These are phyloP conservation scores for Salmacisia buchloeana DNA, from an alignment of 1,284 basidiomycete species.

Conservation along the genomic window DNA sequence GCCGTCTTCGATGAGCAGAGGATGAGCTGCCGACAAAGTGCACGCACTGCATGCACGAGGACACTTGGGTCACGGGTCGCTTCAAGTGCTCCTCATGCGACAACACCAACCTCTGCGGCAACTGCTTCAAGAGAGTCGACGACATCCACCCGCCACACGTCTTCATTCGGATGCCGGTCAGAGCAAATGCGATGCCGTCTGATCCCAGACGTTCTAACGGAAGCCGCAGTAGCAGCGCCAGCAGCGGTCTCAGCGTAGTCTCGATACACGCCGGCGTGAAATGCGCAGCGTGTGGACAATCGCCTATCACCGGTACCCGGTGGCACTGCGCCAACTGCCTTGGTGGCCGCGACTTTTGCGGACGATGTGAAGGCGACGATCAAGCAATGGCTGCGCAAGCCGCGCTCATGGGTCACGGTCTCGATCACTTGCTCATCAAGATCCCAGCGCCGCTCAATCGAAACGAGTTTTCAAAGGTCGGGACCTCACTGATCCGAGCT, in stretches of 20 bases:
- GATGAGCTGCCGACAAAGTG: not conserved
- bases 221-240: constrained; percentile 2
- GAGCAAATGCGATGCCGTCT: not conserved
- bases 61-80: not conserved
- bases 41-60: not conserved
- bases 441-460: constrained; percentile 5
- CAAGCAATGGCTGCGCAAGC: not conserved
- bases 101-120: constrained; percentile 1
- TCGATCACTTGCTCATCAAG: constrained; percentile 4
- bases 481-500: not conserved
- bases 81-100: constrained; percentile 6
- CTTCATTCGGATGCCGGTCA: constrained; percentile 3
- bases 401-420: not conserved
- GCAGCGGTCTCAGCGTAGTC: not conserved
- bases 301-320: constrained; percentile 5
- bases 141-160: constrained; percentile 5
- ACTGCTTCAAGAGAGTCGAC: constrained; percentile 3
- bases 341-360: constrained; percentile 2
- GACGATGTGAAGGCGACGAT: not conserved
- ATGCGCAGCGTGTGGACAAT: constrained; percentile 6
- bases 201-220: not conserved
- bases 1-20: not conserved
- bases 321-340: constrained; percentile 7
- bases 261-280: not conserved
- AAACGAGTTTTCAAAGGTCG: not conserved